Evolutionary conservation across 148 eudicot species (phyloP), one percentile per base, ranked within the genome.

Genomic region (Linanthus parryae): DNA sequence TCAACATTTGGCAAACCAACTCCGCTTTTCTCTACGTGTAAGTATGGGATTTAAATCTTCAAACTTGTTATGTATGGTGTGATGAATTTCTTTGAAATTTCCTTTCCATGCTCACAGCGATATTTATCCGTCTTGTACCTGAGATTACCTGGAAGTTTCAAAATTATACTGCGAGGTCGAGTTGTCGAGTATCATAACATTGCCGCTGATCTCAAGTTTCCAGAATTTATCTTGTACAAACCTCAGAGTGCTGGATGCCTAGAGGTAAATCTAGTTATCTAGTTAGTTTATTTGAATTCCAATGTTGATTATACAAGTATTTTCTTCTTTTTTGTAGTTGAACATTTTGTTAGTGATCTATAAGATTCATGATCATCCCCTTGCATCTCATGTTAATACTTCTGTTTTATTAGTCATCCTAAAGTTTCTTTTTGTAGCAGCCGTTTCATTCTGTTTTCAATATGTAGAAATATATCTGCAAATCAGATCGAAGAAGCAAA

Each of bases 121-220:
- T 92, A 92, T 63, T 66, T 92, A 67, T 83, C 98, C 35, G 71
- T 92, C 48, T 68, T 92, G 61, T 92, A 92, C 72, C 64, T 87
- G 76, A 77, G 77, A 60, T 47, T 81, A 56, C 98, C 98, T 18
- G 65, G 67, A 48, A 84, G 26, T 58, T 92, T 92, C 54, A 44
- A 56, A 47, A 81, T 87, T 22, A 26, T 79, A 27, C 73, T 92
- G 73, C 94, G 98, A 43, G 95, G 98, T 26, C 67, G 51, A 54
- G 68, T 65, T 67, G 85, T 92, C 54, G 65, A 71, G 48, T 81
- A 74, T 68, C 96, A 75, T 79, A 77, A 72, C 61, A 73, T 92
- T 62, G 95, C 81, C 13, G 65, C 29, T 51, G 90, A 73, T 69
- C 95, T 92, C 62, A 87, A 87, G 64, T 84, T 48, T 78, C 83